phyloP scores from a whole-genome alignment of 495 filamentous ascomycete species.

The Usnea hakonensis region DNA sequence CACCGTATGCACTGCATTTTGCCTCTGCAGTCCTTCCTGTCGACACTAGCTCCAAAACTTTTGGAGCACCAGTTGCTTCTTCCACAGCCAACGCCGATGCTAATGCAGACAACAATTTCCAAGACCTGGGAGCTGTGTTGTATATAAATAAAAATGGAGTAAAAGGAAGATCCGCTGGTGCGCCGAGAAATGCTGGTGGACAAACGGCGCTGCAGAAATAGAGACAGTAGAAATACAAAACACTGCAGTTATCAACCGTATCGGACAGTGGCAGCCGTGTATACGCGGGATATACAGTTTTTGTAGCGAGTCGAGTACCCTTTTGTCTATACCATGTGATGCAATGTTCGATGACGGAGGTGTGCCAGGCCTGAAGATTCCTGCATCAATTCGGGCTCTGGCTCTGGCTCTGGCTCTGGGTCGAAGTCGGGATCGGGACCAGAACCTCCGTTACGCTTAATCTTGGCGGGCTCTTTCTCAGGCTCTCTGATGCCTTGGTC shows the following conservation, averaged over 20 bases:
- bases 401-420: neutral
- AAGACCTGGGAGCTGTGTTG: neutral
- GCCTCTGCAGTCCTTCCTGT: neutral
- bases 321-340: neutral
- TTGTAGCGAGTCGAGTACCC: neutral
- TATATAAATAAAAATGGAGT: too few species aligned
- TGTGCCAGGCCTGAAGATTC: constrained; percentile 11
- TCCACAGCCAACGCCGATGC: neutral
- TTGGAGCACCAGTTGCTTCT: neutral
- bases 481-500: constrained; percentile 2
- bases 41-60: neutral
- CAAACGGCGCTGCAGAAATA: neutral
- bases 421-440: neutral
- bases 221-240: neutral
- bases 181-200: neutral
- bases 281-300: neutral
- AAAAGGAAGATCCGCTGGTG: neutral
- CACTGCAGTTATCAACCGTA: neutral
- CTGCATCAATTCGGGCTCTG: neutral
- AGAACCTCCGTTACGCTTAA: neutral
- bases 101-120: neutral
- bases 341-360: neutral
- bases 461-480: constrained; percentile 1
- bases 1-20: neutral
- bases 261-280: neutral